phyloP scores from a whole-genome alignment of 257 asterid genomes.

The Solanum bulbocastanum region DNA sequence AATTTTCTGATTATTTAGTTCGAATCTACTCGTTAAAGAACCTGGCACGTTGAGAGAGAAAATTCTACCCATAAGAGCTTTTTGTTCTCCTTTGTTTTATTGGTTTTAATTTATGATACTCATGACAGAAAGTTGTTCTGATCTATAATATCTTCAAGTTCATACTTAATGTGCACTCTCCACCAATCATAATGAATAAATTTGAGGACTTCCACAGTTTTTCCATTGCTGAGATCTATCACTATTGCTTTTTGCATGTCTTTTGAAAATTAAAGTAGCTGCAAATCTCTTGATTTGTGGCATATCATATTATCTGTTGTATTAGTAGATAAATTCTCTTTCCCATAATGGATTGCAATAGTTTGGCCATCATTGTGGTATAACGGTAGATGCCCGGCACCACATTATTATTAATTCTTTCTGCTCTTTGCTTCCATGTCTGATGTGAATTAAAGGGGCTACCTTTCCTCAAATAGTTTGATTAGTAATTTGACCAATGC shows the following conservation, averaged over 20 bases:
- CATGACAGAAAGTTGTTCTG: not conserved
- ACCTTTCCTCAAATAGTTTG: not conserved
- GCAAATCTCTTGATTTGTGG: not conserved
- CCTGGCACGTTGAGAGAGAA: not conserved
- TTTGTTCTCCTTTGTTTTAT: not conserved
- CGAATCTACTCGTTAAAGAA: not conserved
- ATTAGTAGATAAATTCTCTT: not conserved
- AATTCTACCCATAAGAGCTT: not conserved
- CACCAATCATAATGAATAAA: not conserved
- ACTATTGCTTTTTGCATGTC: not conserved
- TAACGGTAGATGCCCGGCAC: not conserved
- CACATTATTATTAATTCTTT: not conserved
- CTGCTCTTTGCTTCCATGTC: not conserved
- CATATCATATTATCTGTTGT: not conserved
- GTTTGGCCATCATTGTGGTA: constrained; percentile 2
- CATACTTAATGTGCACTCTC: not conserved
- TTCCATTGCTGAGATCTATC: not conserved
- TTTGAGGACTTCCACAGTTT: not conserved
- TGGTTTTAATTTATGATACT: not conserved
- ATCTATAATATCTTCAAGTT: not conserved
- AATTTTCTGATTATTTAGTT: not conserved
- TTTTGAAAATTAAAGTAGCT: not conserved
- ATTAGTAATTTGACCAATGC: not conserved
- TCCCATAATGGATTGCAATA: not conserved
- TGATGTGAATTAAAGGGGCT: not conserved